These are phyloP conservation scores for Diplocarpon rosae DNA, from an alignment of 2,329 filamentous ascomycete genomes.

Conservation along the genomic window DNA sequence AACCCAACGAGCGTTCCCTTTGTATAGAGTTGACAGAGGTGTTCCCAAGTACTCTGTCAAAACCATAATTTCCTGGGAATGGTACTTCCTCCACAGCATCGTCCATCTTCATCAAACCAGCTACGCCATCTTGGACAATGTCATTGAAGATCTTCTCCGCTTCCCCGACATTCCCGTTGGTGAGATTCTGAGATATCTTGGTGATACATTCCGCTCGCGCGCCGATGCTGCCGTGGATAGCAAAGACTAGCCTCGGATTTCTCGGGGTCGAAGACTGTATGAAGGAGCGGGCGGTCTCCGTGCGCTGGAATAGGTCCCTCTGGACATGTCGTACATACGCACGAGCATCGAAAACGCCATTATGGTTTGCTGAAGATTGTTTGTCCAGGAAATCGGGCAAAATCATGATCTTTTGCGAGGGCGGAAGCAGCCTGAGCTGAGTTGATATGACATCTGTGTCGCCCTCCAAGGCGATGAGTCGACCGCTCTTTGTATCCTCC, in stretches of 20 bases:
- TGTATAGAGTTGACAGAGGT: too few species aligned
- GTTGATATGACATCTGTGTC: constrained; percentile 42
- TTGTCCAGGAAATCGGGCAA: constrained; percentile 32
- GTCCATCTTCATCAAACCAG: constrained; percentile 27
- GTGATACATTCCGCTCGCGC: constrained; percentile 44
- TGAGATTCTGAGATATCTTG: constrained; percentile 41
- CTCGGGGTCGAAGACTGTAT: constrained; percentile 34
- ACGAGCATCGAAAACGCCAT: constrained; percentile 29
- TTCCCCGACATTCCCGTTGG: constrained; percentile 36
- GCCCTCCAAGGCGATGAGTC: constrained; percentile 50
- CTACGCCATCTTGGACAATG: constrained; percentile 39
- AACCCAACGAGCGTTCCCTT: too few species aligned
- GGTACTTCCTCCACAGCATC: neutral
- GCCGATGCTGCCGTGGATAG: constrained; percentile 46
- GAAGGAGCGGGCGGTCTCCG: constrained; percentile 40
- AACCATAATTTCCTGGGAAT: too few species aligned
- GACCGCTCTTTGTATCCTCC: constrained; percentile 28
- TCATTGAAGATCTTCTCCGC: constrained; percentile 42
- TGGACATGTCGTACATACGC: constrained; percentile 40
- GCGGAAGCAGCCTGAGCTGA: constrained; percentile 48
- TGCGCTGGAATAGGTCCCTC: constrained; percentile 36
- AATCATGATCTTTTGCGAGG: constrained; percentile 45
- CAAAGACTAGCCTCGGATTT: constrained; percentile 46
- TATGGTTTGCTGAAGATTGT: constrained; percentile 21
- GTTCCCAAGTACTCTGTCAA: too few species aligned